Percentiles rank a stretch among this genome's conserved stretches.
phyloP scores from a whole-genome alignment of 345 rosid species.

The Acer campestre region DNA sequence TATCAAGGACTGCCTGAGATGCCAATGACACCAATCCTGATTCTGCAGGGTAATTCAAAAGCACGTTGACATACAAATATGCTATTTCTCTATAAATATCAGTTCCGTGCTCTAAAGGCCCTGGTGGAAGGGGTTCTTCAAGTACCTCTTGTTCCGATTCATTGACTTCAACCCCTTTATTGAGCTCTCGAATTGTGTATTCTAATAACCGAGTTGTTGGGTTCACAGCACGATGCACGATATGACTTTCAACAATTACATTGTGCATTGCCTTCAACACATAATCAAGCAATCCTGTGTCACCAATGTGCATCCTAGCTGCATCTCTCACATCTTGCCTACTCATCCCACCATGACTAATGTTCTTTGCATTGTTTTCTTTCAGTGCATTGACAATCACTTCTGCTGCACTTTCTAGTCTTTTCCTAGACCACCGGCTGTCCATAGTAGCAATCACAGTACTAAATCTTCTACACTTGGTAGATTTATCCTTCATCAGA shows the following conservation, averaged over 20 bases:
- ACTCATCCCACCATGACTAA: slow-evolving; percentile 60
- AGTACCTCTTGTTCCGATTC: slow-evolving; percentile 23
- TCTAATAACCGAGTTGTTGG: slow-evolving; percentile 64
- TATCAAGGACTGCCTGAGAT: slow-evolving; percentile 59
- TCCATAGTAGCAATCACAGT: slow-evolving; percentile 52
- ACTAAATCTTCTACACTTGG: slow-evolving; percentile 45
- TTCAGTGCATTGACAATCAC: slow-evolving; percentile 67
- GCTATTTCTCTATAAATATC: slow-evolving; percentile 61
- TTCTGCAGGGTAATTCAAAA: slow-evolving; percentile 53
- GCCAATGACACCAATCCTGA: slow-evolving; percentile 51
- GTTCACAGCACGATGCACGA: slow-evolving; percentile 63
- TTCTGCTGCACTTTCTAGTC: slow-evolving; percentile 80
- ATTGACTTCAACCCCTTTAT: slow-evolving; percentile 14
- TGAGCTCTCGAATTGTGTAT: slow-evolving; percentile 64
- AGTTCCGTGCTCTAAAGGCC: slow-evolving; percentile 38
- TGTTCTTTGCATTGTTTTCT: slow-evolving; percentile 47
- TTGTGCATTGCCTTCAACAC: slow-evolving; percentile 85
- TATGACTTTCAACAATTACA: slow-evolving; percentile 55
- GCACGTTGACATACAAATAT: slow-evolving; percentile 50
- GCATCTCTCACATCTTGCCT: slow-evolving; percentile 90
- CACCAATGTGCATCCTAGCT: slow-evolving; percentile 89
- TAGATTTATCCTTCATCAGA: slow-evolving; percentile 35
- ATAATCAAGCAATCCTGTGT: slow-evolving; percentile 83
- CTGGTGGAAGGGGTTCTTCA: slow-evolving; percentile 21
- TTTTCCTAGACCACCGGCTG: slow-evolving; percentile 80